Percentiles rank a stretch among this genome's conserved stretches.
These are phyloP conservation scores for Scedosporium dehoogii DNA, from an alignment of 2,329 filamentous ascomycete genomes.

Conservation along the genomic window DNA sequence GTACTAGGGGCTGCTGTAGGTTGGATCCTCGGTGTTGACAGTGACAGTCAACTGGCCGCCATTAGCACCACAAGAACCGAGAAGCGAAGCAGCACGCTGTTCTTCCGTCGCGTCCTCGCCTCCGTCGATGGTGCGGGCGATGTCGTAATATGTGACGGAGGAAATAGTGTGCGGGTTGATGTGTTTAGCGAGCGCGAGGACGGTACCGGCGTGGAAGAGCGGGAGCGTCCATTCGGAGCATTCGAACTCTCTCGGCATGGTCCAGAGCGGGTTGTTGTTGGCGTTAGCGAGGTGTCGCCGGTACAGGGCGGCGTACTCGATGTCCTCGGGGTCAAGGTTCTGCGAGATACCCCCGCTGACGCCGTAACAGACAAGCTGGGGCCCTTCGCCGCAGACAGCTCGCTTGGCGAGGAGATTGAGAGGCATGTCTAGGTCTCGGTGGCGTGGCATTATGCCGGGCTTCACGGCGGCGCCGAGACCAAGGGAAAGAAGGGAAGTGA, in stretches of 20 bases:
- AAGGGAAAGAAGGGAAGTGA: too few species aligned
- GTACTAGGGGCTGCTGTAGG: too few species aligned
- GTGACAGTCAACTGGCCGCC: too few species aligned
- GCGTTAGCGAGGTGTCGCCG: slow-evolving; percentile 8
- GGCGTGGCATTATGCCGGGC: too few species aligned
- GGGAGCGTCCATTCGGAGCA: slow-evolving; percentile 16
- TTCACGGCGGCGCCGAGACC: too few species aligned
- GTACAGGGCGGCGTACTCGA: slow-evolving; percentile 12
- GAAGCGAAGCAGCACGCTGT: slow-evolving; percentile 16
- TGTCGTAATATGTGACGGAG: slow-evolving; percentile 15
- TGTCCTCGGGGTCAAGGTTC: slow-evolving; percentile 11
- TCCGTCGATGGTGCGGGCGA: slow-evolving; percentile 18
- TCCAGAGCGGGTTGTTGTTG: slow-evolving; percentile 10
- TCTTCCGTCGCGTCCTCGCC: slow-evolving; percentile 10
- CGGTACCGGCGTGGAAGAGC: slow-evolving; percentile 9
- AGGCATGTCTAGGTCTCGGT: too few species aligned
- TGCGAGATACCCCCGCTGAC: slow-evolving; percentile 11
- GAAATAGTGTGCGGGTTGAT: slow-evolving; percentile 12
- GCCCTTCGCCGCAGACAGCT: background rate
- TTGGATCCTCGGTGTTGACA: too few species aligned
- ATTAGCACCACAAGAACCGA: too few species aligned
- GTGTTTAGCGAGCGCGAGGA: slow-evolving; percentile 17
- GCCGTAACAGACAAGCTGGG: slow-evolving; percentile 13
- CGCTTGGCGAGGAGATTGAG: too few species aligned
- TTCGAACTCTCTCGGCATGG: slow-evolving; percentile 12